Evolutionary conservation across 2,329 filamentous ascomycete genomes (phyloP).

Genomic region (Verticillium albo-atrum): DNA sequence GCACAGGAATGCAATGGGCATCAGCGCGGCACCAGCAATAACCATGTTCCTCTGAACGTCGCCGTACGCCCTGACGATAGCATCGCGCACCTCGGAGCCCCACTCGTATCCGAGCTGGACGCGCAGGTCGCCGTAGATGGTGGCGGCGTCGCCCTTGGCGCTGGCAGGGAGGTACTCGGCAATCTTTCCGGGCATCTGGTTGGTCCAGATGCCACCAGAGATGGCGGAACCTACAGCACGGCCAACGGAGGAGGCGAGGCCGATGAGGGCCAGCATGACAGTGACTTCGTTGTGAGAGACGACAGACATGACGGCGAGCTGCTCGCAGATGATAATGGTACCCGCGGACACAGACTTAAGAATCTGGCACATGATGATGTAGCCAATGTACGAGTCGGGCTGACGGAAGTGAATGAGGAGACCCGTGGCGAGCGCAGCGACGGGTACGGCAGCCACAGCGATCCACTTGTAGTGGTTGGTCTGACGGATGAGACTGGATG

Average conservation of each 20-base stretch:
- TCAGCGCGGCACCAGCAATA: conserved; percentile 31
- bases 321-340: conserved; percentile 12
- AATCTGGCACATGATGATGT: conserved; percentile 56
- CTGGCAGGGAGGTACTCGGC: conserved; percentile 36
- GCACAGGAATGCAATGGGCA: conserved; percentile 28
- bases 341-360: conserved; percentile 50
- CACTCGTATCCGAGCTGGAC: conserved; percentile 45
- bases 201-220: conserved; percentile 27
- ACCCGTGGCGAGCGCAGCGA: conserved; percentile 49
- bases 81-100: conserved; percentile 44
- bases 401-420: conserved; percentile 56
- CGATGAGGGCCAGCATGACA: conserved; percentile 21
- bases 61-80: conserved; percentile 54
- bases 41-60: conserved; percentile 34
- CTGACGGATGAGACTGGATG: conserved; percentile 31
- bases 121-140: conserved; percentile 44
- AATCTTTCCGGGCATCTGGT: conserved; percentile 43
- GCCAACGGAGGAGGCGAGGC: not conserved
- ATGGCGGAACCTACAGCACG: conserved; percentile 24
- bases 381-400: conserved; percentile 43
- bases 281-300: conserved; percentile 24
- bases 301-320: conserved; percentile 26
- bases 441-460: conserved; percentile 45
- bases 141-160: conserved; percentile 24
- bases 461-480: conserved; percentile 50